These are phyloP conservation scores for Petrea volubilis DNA, from an alignment of 257 asterid genomes.

Conservation along the genomic window DNA sequence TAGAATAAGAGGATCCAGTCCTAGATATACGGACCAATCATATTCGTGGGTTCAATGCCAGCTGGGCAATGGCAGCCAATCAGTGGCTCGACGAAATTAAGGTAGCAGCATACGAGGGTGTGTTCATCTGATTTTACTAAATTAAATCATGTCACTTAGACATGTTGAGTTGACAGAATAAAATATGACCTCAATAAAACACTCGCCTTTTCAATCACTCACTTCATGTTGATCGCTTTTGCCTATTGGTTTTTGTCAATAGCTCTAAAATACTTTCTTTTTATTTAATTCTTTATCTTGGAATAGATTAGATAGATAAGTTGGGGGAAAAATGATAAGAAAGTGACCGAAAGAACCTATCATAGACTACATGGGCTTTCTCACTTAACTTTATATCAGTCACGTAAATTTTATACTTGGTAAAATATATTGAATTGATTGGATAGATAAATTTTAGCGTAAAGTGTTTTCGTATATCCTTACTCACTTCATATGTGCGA, in stretches of 20 bases:
- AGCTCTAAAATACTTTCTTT: no score
- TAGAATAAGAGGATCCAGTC: constrained; percentile 15
- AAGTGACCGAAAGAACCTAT: no score
- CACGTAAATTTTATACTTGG: no score
- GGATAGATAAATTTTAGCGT: no score
- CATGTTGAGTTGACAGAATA: constrained; percentile 51
- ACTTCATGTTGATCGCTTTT: constrained; percentile 38
- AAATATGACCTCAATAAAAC: constrained; percentile 31
- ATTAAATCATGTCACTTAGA: constrained; percentile 40
- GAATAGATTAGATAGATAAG: no score
- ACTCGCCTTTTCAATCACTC: constrained; percentile 39
- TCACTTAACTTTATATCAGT: no score
- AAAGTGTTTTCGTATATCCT: no score
- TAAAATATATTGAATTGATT: no score
- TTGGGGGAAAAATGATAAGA: no score
- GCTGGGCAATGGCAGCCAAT: constrained; percentile 65
- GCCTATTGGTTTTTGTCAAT: constrained; percentile 30
- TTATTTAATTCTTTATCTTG: no score
- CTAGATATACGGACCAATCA: constrained; percentile 50
- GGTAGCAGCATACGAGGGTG: constrained; percentile 51
- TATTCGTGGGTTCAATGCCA: constrained; percentile 51
- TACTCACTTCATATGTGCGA: no score
- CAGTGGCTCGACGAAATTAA: constrained; percentile 84
- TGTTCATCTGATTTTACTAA: constrained; percentile 27
- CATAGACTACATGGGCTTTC: no score